Conservation (phyloP, 108 stramenopile genomes). For the Cyclotella cryptica region DNA sequence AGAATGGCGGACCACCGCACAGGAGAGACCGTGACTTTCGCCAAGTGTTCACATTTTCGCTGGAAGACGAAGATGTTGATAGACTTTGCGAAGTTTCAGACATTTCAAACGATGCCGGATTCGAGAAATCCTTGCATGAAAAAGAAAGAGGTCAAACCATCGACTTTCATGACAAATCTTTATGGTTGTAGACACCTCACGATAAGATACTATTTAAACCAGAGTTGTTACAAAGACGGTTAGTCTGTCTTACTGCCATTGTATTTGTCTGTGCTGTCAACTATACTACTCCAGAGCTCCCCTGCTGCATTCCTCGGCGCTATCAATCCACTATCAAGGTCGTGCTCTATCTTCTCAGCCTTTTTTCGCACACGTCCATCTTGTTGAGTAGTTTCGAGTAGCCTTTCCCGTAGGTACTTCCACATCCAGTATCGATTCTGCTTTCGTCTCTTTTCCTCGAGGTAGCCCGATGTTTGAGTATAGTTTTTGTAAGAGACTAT, state of each 20-base stretch:
- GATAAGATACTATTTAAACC: neutral
- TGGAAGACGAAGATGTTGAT: constrained; percentile 78
- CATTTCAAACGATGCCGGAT: neutral
- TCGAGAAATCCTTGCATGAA: neutral
- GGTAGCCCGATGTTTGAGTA: constrained; percentile 48
- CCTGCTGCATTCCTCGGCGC: constrained; percentile 71
- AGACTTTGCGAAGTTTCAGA: constrained; percentile 46
- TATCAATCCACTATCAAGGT: constrained; percentile 49
- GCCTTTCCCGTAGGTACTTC: constrained; percentile 24
- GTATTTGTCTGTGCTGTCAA: neutral
- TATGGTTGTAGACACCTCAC: constrained; percentile 36
- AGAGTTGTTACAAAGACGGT: too few species aligned
- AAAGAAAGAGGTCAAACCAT: constrained; percentile 7
- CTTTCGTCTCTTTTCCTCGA: constrained; percentile 55
- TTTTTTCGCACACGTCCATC: constrained; percentile 43
- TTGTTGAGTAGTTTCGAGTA: constrained; percentile 26
- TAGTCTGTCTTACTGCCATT: too few species aligned
- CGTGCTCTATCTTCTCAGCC: constrained; percentile 42
- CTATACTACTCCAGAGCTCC: constrained; percentile 34
- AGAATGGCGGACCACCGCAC: constrained; percentile 38
- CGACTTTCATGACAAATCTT: constrained; percentile 41
- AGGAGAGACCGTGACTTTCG: constrained; percentile 52
- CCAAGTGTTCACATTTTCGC: constrained; percentile 69
- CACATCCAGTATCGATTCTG: constrained; percentile 88
- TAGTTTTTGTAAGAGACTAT: constrained; percentile 54